A percentile compares a stretch with the other conserved stretches of the same genome.
Evolutionary conservation across 2,329 filamentous ascomycete species (phyloP).

Genomic region (Macrophomina tecta): DNA sequence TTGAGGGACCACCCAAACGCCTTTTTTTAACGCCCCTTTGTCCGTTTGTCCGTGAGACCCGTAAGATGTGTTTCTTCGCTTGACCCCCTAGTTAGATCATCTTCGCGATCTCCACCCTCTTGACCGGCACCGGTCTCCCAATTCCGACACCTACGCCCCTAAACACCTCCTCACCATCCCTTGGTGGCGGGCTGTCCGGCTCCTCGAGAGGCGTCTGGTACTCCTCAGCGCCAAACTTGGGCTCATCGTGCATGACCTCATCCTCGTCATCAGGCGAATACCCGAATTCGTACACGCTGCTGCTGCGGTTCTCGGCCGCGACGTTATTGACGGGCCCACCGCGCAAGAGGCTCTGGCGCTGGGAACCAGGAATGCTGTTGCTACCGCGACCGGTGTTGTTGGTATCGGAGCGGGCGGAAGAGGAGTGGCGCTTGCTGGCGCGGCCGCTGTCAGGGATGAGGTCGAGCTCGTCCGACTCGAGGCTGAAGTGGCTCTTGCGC

Average conservation of each 20-base stretch:
- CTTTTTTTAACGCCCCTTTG: constrained; percentile 1
- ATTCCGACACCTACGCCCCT: not conserved
- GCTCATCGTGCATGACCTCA: not conserved
- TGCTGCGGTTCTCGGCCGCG: not conserved
- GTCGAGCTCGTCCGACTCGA: constrained; percentile 21
- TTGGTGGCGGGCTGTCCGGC: constrained; percentile 12
- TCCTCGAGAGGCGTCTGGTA: constrained; percentile 17
- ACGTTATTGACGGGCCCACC: constrained; percentile 5
- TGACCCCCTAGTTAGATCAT: not conserved
- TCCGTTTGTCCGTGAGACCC: not conserved
- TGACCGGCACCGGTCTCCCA: not conserved
- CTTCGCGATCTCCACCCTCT: not conserved
- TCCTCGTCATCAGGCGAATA: constrained; percentile 12
- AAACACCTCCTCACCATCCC: constrained; percentile 15
- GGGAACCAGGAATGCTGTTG: not conserved
- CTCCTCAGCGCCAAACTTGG: not conserved
- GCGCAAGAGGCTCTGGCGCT: constrained; percentile 1
- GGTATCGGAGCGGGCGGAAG: not conserved
- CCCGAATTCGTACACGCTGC: constrained; percentile 17
- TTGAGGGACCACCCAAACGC: not conserved
- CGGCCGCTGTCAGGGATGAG: constrained; percentile 4
- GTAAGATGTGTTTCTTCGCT: not conserved
- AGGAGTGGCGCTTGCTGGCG: constrained; percentile 13
- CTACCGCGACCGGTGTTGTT: not conserved
- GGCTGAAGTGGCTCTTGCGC: constrained; percentile 25